These are phyloP conservation scores for Chlamydomonas reinhardtii DNA, from an alignment of 163 green algal species.

Conservation along the genomic window DNA sequence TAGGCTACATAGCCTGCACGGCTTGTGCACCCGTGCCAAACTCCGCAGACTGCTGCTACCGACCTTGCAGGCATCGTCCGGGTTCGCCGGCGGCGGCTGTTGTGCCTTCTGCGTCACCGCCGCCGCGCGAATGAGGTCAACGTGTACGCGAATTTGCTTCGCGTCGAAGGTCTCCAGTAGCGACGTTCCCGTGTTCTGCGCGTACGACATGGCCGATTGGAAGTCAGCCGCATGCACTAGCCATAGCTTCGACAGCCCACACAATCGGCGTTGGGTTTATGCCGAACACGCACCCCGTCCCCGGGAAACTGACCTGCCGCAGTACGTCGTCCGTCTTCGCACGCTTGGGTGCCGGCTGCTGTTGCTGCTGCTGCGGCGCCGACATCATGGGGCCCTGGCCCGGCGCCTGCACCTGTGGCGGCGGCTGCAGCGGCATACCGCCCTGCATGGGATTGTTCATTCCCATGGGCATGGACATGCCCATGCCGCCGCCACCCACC, in stretches of 20 bases:
- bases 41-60: constrained; percentile 50
- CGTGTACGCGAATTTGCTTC: constrained; percentile 84
- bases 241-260: too few species aligned
- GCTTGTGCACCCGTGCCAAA: too few species aligned
- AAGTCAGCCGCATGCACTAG: too few species aligned
- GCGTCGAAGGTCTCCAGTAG: constrained; percentile 91
- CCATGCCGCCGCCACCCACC: constrained; percentile 19
- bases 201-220: too few species aligned
- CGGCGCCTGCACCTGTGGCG: constrained; percentile 36
- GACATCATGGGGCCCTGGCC: not conserved
- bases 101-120: constrained; percentile 40
- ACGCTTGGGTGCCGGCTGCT: constrained; percentile 56
- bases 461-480: constrained; percentile 4
- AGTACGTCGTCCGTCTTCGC: constrained; percentile 43
- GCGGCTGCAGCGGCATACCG: constrained; percentile 44
- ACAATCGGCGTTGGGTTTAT: too few species aligned
- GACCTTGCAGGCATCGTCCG: constrained; percentile 66
- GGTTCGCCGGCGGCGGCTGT: constrained; percentile 46
- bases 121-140: constrained; percentile 60
- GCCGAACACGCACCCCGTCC: too few species aligned
- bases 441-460: constrained; percentile 16
- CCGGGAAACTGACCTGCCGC: constrained; percentile 12
- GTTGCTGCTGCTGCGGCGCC: constrained; percentile 38
- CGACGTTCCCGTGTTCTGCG: constrained; percentile 86
- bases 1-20: too few species aligned